These are phyloP conservation scores for Phytophthora sansomeana DNA, from an alignment of 352 stramenopile species.

Conservation along the genomic window DNA sequence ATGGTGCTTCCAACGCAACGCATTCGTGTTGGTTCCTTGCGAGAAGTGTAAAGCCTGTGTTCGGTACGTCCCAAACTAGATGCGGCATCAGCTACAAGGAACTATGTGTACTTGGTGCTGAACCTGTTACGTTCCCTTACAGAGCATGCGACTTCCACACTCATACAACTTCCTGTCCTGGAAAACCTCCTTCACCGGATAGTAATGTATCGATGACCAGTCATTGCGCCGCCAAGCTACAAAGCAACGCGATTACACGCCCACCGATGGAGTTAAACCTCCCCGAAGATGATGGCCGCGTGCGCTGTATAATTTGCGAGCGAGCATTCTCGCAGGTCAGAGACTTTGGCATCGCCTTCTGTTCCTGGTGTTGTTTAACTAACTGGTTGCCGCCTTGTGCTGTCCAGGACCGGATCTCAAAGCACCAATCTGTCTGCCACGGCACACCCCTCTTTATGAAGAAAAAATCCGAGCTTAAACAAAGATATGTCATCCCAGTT, in stretches of 20 bases:
- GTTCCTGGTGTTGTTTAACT: neutral
- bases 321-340: slow-evolving; percentile 47
- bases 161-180: slow-evolving; percentile 34
- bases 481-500: neutral
- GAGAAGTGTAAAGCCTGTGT: slow-evolving; percentile 44
- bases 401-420: slow-evolving; percentile 69
- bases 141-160: slow-evolving; percentile 41
- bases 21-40: slow-evolving; percentile 60
- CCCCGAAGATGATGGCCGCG: slow-evolving; percentile 55
- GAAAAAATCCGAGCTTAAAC: slow-evolving; percentile 3
- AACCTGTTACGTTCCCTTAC: neutral
- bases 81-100: slow-evolving; percentile 4
- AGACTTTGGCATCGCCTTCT: neutral
- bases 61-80: slow-evolving; percentile 28
- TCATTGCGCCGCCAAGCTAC: neutral
- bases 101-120: too few relatives aligned
- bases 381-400: neutral
- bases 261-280: slow-evolving; percentile 43
- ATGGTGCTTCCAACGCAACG: slow-evolving; percentile 70
- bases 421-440: slow-evolving; percentile 74
- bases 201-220: neutral
- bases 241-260: neutral
- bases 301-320: slow-evolving; percentile 65
- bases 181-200: neutral
- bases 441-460: slow-evolving; percentile 24